Evolutionary conservation across 768 basidiomycete genomes (phyloP).

Genomic region (Hypsizygus marmoreus): DNA sequence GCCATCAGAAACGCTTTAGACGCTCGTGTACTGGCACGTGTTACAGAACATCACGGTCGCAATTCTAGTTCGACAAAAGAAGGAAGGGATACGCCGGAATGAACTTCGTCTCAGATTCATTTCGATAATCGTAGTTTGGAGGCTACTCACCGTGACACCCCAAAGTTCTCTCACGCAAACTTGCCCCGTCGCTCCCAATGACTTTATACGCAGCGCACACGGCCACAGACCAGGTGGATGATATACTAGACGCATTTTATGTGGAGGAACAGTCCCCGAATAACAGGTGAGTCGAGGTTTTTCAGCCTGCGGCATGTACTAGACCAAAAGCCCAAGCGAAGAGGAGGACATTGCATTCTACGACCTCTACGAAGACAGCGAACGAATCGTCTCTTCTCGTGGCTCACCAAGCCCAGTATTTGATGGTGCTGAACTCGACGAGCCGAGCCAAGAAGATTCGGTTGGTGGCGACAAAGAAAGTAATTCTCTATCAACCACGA

Average conservation of each 20-base stretch:
- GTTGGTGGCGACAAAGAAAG: too few species aligned
- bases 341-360: constrained; percentile 3
- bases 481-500: too few species aligned
- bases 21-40: too few species aligned
- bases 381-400: too few species aligned
- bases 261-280: neutral
- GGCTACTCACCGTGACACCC: neutral
- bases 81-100: too few species aligned
- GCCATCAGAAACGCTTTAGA: too few species aligned
- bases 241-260: neutral
- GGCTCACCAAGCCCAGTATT: neutral
- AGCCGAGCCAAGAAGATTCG: too few species aligned
- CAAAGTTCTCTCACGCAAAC: neutral
- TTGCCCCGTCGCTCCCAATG: neutral
- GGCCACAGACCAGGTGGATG: constrained; percentile 1
- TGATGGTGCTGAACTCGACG: neutral
- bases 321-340: neutral
- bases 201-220: neutral
- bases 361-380: constrained; percentile 1
- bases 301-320: neutral
- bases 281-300: neutral
- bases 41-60: too few species aligned
- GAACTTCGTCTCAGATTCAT: neutral
- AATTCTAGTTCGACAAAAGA: too few species aligned
- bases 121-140: neutral